A percentile compares a stretch with the other conserved stretches of the same genome.
phyloP scores from a whole-genome alignment of 1,284 basidiomycete genomes.

The Meripilus lineatus region DNA sequence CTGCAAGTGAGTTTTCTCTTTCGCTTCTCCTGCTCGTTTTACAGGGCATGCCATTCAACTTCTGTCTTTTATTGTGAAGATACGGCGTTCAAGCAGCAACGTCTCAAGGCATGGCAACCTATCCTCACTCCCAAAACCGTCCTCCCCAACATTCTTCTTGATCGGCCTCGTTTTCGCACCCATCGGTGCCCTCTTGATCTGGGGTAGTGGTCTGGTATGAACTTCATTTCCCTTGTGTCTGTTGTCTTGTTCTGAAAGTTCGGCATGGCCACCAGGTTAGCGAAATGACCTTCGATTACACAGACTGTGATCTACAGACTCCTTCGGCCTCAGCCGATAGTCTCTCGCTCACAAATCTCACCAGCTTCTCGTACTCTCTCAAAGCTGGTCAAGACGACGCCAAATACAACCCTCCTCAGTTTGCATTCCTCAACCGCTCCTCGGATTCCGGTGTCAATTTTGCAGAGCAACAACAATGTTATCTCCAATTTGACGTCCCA shows the following conservation, averaged over 20 bases:
- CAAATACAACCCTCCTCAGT: conserved; percentile 50
- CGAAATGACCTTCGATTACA: conserved; percentile 95
- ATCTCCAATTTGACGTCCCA: conserved; percentile 81
- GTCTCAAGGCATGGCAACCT: conserved; percentile 99
- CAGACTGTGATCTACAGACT: conserved; percentile 75
- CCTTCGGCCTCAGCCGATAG: conserved; percentile 32
- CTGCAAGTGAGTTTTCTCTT: conserved; percentile 65
- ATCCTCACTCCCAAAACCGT: conserved; percentile 95
- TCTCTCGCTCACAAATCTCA: conserved; percentile 45
- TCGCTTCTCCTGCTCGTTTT: no score
- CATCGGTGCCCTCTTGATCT: conserved; percentile 90
- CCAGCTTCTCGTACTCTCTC: conserved; percentile 60
- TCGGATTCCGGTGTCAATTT: conserved; percentile 35
- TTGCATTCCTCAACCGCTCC: conserved; percentile 60
- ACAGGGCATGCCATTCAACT: neutral
- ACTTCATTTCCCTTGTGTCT: neutral
- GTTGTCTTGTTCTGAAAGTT: neutral
- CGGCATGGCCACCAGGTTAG: conserved; percentile 60
- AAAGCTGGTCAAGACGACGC: conserved; percentile 51
- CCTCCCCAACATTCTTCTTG: conserved; percentile 93
- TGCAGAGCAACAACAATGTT: conserved; percentile 56
- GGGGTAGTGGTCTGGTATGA: conserved; percentile 73
- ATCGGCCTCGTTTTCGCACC: conserved; percentile 94
- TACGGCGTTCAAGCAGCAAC: conserved; percentile 99
- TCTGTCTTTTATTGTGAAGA: conserved; percentile 40